Evolutionary conservation across 2,329 filamentous ascomycete genomes (phyloP).

Genomic region (Calycina herbarum): DNA sequence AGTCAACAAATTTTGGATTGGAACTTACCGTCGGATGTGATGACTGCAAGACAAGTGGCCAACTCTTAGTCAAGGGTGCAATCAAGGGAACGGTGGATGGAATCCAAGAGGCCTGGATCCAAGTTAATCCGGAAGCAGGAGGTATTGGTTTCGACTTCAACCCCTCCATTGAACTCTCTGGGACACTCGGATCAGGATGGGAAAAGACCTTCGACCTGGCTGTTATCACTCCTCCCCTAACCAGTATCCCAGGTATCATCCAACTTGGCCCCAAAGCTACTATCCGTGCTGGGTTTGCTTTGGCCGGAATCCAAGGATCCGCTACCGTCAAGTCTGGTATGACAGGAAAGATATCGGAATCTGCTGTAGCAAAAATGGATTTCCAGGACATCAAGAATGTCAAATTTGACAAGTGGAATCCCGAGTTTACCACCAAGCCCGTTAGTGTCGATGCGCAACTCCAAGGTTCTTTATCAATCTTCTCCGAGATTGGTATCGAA

Average conservation of each 20-base stretch:
- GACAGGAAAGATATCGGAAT: constrained; percentile 9
- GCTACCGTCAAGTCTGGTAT: constrained; percentile 11
- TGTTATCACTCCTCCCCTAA: background rate
- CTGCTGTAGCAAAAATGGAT: constrained; percentile 7
- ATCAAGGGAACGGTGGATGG: background rate
- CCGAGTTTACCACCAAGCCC: constrained; percentile 8
- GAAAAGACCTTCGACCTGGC: background rate
- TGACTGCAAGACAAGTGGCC: constrained; percentile 12
- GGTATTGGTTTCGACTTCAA: constrained; percentile 13
- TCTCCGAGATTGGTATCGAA: constrained; percentile 4
- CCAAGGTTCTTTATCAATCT: constrained; percentile 10
- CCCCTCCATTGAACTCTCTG: constrained; percentile 9
- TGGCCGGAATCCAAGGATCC: constrained; percentile 7
- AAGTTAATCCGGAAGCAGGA: background rate
- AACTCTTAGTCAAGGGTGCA: constrained; percentile 9
- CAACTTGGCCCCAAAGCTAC: constrained; percentile 8
- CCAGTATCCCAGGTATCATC: constrained; percentile 9
- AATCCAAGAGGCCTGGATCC: background rate
- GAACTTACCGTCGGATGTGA: constrained; percentile 14
- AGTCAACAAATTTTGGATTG: background rate
- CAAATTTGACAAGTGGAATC: constrained; percentile 12
- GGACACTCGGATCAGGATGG: background rate
- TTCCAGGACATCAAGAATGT: background rate
- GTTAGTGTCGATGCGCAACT: constrained; percentile 9
- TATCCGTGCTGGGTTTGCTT: constrained; percentile 13